These are phyloP conservation scores for Colletotrichum incanum DNA, from an alignment of 2,329 filamentous ascomycete genomes.

Conservation along the genomic window DNA sequence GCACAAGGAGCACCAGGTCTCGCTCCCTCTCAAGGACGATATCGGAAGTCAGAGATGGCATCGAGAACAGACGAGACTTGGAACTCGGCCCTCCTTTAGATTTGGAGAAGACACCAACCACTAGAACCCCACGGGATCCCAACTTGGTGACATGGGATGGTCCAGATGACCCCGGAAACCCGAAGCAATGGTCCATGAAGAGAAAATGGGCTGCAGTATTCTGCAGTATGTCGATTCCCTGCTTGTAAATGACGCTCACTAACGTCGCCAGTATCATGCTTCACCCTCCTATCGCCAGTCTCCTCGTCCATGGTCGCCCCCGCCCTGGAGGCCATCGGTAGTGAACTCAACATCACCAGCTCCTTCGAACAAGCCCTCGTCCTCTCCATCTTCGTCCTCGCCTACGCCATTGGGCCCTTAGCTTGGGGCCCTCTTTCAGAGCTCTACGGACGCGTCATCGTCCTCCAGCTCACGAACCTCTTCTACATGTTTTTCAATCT, in stretches of 20 bases:
- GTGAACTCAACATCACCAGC: slow-evolving; percentile 67
- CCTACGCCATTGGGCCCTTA: slow-evolving; percentile 59
- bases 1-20: slow-evolving; percentile 9
- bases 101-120: slow-evolving; percentile 45
- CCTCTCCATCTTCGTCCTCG: slow-evolving; percentile 70
- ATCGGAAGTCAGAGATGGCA: slow-evolving; percentile 58
- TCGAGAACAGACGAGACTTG: slow-evolving; percentile 54
- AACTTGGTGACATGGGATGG: slow-evolving; percentile 67
- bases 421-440: slow-evolving; percentile 67
- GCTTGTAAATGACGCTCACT: neutral
- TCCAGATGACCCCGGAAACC: slow-evolving; percentile 66
- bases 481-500: slow-evolving; percentile 74
- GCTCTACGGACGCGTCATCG: slow-evolving; percentile 59
- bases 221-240: slow-evolving; percentile 45
- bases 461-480: slow-evolving; percentile 60
- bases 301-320: slow-evolving; percentile 72
- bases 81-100: slow-evolving; percentile 51
- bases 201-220: slow-evolving; percentile 73
- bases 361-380: slow-evolving; percentile 59
- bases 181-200: slow-evolving; percentile 68
- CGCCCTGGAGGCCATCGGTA: slow-evolving; percentile 65
- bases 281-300: slow-evolving; percentile 74
- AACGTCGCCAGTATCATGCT: slow-evolving; percentile 59
- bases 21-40: slow-evolving; percentile 52
- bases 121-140: slow-evolving; percentile 50